These are phyloP conservation scores for Monosporascus ibericus DNA, from an alignment of 2,329 filamentous ascomycete genomes.

Conservation along the genomic window DNA sequence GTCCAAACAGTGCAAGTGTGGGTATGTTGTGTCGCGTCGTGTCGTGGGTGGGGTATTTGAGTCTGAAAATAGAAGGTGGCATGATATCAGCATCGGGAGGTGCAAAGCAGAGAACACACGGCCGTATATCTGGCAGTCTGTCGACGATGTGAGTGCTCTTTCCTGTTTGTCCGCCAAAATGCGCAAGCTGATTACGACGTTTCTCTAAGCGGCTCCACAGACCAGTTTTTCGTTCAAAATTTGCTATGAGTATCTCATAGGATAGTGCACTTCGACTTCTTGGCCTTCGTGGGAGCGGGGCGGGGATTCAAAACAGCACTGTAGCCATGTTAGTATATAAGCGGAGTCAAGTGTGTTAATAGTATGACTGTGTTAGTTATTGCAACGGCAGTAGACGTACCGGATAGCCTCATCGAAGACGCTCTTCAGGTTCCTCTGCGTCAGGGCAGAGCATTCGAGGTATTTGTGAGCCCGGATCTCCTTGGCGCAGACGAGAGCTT, in stretches of 20 bases:
- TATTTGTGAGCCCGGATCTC: constrained; percentile 97
- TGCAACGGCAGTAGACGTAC: constrained; percentile 47
- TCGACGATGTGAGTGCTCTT: neutral
- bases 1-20: neutral
- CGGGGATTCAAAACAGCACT: constrained; percentile 69
- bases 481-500: constrained; percentile 81
- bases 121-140: neutral
- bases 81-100: neutral
- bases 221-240: constrained; percentile 16
- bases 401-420: constrained; percentile 98
- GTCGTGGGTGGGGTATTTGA: neutral
- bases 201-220: constrained; percentile 17
- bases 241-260: constrained; percentile 38
- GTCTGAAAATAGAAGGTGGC: too few relatives aligned
- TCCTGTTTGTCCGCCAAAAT: too few relatives aligned
- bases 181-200: constrained; percentile 20
- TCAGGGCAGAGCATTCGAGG: constrained; percentile 93
- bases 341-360: neutral
- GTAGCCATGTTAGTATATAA: constrained; percentile 13
- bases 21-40: neutral
- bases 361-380: neutral
- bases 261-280: constrained; percentile 64
- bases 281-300: constrained; percentile 50
- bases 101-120: neutral
- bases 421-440: constrained; percentile 94